phyloP scores from a whole-genome alignment of 495 filamentous ascomycete genomes.

The Pseudotulostoma volvatum region DNA sequence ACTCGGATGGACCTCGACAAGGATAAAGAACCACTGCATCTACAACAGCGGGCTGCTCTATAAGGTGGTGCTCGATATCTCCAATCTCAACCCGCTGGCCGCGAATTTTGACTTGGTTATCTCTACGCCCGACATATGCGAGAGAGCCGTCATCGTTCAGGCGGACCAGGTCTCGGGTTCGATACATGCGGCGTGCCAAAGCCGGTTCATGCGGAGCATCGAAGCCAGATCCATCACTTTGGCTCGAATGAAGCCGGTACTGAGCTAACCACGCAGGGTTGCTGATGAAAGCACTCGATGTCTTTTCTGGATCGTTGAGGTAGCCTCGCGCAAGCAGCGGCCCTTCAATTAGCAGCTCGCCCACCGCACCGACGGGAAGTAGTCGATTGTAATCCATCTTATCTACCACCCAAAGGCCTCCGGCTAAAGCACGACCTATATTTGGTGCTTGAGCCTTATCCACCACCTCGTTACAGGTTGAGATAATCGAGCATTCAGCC shows the following conservation, averaged over 20 bases:
- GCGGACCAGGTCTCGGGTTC: conserved; percentile 30
- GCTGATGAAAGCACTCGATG: conserved; percentile 13
- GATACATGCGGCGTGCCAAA: conserved; percentile 29
- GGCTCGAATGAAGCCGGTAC: too few species aligned
- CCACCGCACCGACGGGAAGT: conserved; percentile 15
- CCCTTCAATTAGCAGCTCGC: conserved; percentile 22
- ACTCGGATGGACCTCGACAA: too few species aligned
- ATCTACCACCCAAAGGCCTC: conserved; percentile 19
- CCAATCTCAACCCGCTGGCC: conserved; percentile 41
- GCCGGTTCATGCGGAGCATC: too few species aligned
- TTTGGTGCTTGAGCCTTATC: too few species aligned
- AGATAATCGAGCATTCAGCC: conserved; percentile 9
- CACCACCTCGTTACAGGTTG: too few species aligned
- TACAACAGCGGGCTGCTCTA: too few species aligned
- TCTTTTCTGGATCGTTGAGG: conserved; percentile 16
- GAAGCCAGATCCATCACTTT: too few species aligned
- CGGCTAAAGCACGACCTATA: too few species aligned
- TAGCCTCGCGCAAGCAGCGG: conserved; percentile 17
- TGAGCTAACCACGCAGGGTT: conserved; percentile 1
- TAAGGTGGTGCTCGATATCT: conserved; percentile 38
- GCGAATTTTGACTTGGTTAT: conserved; percentile 35
- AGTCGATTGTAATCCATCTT: conserved; percentile 11
- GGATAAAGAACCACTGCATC: too few species aligned
- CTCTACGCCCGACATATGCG: conserved; percentile 26
- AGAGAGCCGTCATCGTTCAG: conserved; percentile 20